Conservation (phyloP, 257 asterid genomes). For the Petunia secreta region DNA sequence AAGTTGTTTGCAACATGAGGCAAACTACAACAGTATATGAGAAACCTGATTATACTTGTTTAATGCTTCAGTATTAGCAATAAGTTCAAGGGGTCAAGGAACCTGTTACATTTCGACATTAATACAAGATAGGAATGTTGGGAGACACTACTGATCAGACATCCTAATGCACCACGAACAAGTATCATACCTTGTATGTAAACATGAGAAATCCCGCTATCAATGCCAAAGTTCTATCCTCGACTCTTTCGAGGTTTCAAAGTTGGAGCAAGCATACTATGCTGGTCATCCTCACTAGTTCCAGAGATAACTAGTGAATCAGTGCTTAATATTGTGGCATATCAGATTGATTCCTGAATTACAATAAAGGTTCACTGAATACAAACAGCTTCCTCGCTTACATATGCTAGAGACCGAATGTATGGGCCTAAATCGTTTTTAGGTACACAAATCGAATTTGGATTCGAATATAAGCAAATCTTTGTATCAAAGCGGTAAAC, state of each 20-base stretch:
- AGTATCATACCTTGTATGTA: conserved; percentile 73
- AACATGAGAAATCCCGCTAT: conserved; percentile 77
- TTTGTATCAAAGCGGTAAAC: no score
- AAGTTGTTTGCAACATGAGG: conserved; percentile 19
- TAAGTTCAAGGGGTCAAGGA: conserved; percentile 97
- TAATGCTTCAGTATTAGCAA: conserved; percentile 85
- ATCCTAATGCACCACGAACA: neutral
- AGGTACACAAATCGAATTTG: no score
- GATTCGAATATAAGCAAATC: no score
- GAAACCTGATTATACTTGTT: conserved; percentile 94
- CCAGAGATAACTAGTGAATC: conserved; percentile 82
- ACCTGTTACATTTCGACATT: conserved; percentile 53
- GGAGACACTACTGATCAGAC: neutral
- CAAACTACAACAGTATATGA: conserved; percentile 21
- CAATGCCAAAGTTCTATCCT: conserved; percentile 70
- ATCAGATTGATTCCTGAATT: conserved; percentile 84
- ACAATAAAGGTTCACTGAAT: conserved; percentile 29
- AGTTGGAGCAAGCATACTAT: conserved; percentile 47
- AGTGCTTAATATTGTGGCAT: conserved; percentile 68
- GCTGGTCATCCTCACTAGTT: conserved; percentile 59
- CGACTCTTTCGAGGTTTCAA: conserved; percentile 73
- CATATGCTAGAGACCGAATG: neutral
- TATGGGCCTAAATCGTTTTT: no score
- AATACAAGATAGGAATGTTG: conserved; percentile 11
- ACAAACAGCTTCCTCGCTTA: conserved; percentile 33